These are phyloP conservation scores for Neurospora sp. DNA, from an alignment of 495 filamentous ascomycete species.

Conservation along the genomic window DNA sequence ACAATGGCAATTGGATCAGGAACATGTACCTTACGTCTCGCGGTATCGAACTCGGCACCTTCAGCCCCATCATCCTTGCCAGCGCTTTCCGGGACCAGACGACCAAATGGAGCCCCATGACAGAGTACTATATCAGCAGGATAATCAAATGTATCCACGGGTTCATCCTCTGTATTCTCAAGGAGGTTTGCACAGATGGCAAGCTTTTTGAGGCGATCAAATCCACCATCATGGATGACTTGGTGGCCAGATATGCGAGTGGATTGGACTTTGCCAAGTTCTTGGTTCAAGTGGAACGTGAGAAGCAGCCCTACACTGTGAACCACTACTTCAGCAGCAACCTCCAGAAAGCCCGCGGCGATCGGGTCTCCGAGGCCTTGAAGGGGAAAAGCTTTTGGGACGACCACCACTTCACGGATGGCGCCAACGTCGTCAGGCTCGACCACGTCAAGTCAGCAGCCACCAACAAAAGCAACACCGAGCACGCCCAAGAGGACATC, in stretches of 20 bases:
- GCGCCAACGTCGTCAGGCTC: background rate
- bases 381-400: background rate
- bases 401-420: too few relatives aligned
- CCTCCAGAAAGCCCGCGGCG: slow-evolving; percentile 29
- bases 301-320: slow-evolving; percentile 35
- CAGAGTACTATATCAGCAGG: slow-evolving; percentile 34
- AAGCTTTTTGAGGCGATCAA: slow-evolving; percentile 27
- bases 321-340: slow-evolving; percentile 45
- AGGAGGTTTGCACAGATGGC: slow-evolving; percentile 18
- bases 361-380: slow-evolving; percentile 15
- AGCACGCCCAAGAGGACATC: slow-evolving; percentile 39
- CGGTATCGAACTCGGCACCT: slow-evolving; percentile 19
- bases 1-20: slow-evolving; percentile 6
- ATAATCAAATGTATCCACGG: slow-evolving; percentile 37
- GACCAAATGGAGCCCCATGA: slow-evolving; percentile 40
- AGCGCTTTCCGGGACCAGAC: slow-evolving; percentile 46
- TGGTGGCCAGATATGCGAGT: slow-evolving; percentile 31
- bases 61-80: slow-evolving; percentile 25
- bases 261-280: slow-evolving; percentile 32
- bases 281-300: slow-evolving; percentile 40
- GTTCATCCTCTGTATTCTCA: slow-evolving; percentile 35
- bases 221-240: slow-evolving; percentile 25
- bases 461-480: slow-evolving; percentile 33
- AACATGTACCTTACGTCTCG: slow-evolving; percentile 12
- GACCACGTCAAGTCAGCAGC: slow-evolving; percentile 9